A percentile compares a stretch with the other conserved stretches of the same genome.
phyloP scores from a whole-genome alignment of 1,139 yeast genomes.

The Hemisphaericaspora xylanilytica region DNA sequence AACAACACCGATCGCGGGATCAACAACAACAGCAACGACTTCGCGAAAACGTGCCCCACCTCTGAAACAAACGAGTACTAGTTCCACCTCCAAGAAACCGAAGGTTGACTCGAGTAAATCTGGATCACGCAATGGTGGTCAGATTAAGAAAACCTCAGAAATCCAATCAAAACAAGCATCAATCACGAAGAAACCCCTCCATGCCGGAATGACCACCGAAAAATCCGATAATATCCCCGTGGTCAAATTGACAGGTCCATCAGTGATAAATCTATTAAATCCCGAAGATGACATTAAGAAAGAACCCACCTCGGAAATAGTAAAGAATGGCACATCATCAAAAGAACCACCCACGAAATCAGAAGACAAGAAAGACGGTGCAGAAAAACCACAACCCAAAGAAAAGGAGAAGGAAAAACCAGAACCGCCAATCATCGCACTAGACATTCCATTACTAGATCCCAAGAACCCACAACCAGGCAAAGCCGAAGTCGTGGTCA shows the following conservation, averaged over 20 bases:
- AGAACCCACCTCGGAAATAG: slow-evolving; percentile 8
- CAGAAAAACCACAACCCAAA: slow-evolving; percentile 26
- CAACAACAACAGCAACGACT: slow-evolving; percentile 1
- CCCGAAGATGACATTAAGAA: slow-evolving; percentile 9
- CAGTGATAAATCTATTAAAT: slow-evolving; percentile 16
- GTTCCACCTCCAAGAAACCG: slow-evolving; percentile 7
- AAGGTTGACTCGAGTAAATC: slow-evolving; percentile 10
- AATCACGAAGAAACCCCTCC: slow-evolving; percentile 14
- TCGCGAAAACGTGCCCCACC: slow-evolving; percentile 16
- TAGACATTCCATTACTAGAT: slow-evolving; percentile 58
- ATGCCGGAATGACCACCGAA: slow-evolving; percentile 22
- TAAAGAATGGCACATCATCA: slow-evolving; percentile 4
- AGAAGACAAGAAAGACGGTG: slow-evolving; percentile 14
- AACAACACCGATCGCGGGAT: slow-evolving; percentile 8
- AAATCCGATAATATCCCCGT: slow-evolving; percentile 10
- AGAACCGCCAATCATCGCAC: slow-evolving; percentile 49
- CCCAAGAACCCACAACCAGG: slow-evolving; percentile 56
- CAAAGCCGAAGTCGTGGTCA: slow-evolving; percentile 70
- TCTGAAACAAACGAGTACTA: not conserved
- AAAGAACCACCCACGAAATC: slow-evolving; percentile 5
- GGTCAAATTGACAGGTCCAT: slow-evolving; percentile 14
- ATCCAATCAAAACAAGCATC: slow-evolving; percentile 16
- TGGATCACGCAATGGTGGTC: not conserved
- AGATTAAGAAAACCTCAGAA: slow-evolving; percentile 12
- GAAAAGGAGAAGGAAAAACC: slow-evolving; percentile 27